phyloP scores from a whole-genome alignment of 192 early-diverging fungal species.

The Linnemannia exigua region DNA sequence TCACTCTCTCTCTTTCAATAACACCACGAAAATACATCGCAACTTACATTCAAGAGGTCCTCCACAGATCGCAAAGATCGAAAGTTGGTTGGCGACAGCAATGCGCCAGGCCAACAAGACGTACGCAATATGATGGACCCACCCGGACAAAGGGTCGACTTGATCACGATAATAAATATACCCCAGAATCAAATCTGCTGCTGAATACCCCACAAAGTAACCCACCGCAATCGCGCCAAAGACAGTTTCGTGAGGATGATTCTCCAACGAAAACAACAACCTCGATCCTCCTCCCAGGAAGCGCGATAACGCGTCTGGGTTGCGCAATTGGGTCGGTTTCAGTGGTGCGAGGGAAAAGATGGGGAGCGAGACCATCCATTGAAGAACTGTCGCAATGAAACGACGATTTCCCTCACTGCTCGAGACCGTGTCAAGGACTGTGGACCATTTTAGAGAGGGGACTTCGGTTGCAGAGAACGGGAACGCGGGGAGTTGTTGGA shows the following conservation, averaged over 20 bases:
- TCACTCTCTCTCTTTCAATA: not conserved
- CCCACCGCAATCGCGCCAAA: not conserved
- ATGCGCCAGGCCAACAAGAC: not conserved
- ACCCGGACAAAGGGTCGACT: slow-evolving; percentile 1
- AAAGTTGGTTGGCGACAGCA: not conserved
- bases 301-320: not conserved
- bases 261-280: slow-evolving; percentile 13
- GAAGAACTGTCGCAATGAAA: not conserved
- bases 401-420: not conserved
- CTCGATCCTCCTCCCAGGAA: slow-evolving; percentile 11
- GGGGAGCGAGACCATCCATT: not conserved
- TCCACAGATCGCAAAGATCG: not conserved
- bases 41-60: slow-evolving; percentile 21
- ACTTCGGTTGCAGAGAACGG: not conserved
- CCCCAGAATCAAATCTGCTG: not conserved
- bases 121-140: slow-evolving; percentile 19
- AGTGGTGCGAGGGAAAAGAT: slow-evolving; percentile 17
- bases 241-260: not conserved
- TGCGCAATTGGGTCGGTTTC: not conserved
- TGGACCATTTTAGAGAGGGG: not conserved
- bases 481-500: not conserved
- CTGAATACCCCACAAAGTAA: slow-evolving; percentile 6
- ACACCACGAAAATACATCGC: not conserved
- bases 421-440: not conserved
- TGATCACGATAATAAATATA: slow-evolving; percentile 1